Base-by-base conservation (phyloP, 1,139 yeast species). In the Wickerhamomyces sp. region DNA sequence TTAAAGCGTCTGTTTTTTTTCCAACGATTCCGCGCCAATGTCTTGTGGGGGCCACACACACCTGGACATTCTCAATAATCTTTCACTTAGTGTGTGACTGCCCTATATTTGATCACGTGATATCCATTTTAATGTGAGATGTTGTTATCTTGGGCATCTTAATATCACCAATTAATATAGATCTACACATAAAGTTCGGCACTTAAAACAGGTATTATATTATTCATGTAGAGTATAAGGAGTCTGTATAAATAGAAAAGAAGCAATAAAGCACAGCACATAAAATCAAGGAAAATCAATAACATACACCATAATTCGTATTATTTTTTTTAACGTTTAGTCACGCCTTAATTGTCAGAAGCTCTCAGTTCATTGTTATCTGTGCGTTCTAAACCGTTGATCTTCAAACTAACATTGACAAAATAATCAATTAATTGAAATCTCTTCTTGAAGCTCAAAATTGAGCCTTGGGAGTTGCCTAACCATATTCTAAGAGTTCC, bases 401-500 rank as follows among this genome's bases (percentile, higher is more conserved):
- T 41, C 31, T 47, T 49, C 38, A 58, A 32, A 18, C 59, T 57
- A 19, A 53, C 48, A 32, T 56, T 55, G 34, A 62, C 61, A 42
- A 61, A 59, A 41, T 51, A 56, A 38, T 61, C 60, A 39, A 62
- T 57, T 36, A 62, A 39, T 31, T 46, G 44, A 3, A 63, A 54
- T 49, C 65, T 55, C 37, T 52, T 48, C n/a, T 53, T 51, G 35
- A 59, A 54, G 33, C 47, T 49, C 29, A 60, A 36, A 12, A 45
- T 43, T n/a, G 55, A 44, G 13, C 60, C 62, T 21, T 47, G 43
- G 12, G 56, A 45, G 28, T 54, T 54, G 20, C 65, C 65, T 21
- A 59, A 38, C 65, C 65, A 61, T 2, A 62, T 54, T 48, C 67
- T 55, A 21, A 61, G 36, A 13, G 48, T 44, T 9, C 59, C 62